Conservation (phyloP, 768 basidiomycete species). For the Pleurotus djamor region DNA sequence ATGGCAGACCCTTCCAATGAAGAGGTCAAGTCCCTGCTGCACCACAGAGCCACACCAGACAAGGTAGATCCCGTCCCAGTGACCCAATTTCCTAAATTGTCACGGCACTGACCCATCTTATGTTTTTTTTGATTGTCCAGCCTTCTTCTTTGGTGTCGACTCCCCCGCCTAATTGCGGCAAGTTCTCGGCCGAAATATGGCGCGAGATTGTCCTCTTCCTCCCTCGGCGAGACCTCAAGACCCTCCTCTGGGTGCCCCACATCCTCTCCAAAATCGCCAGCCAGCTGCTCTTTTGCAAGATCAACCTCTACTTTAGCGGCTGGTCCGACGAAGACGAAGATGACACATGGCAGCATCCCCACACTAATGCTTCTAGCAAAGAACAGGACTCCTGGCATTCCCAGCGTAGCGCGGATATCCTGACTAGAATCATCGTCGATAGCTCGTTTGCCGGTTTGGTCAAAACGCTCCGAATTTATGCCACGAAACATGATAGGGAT, state of each 20-base stretch:
- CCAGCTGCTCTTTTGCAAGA: slow-evolving; percentile 60
- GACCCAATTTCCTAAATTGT: not conserved
- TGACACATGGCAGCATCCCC: slow-evolving; percentile 12
- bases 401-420: slow-evolving; percentile 68
- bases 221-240: slow-evolving; percentile 62
- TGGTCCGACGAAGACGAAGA: slow-evolving; percentile 24
- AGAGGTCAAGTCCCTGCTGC: slow-evolving; percentile 60
- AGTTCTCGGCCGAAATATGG: slow-evolving; percentile 72
- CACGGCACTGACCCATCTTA: too few relatives aligned
- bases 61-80: slow-evolving; percentile 37
- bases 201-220: slow-evolving; percentile 63
- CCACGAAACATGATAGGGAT: slow-evolving; percentile 42
- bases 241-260: slow-evolving; percentile 63
- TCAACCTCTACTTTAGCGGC: slow-evolving; percentile 57
- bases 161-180: slow-evolving; percentile 40
- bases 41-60: slow-evolving; percentile 54
- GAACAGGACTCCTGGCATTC: slow-evolving; percentile 51
- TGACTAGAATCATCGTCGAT: slow-evolving; percentile 65
- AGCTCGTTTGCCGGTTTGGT: slow-evolving; percentile 55
- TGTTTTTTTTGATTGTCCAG: too few relatives aligned
- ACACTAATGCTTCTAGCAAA: slow-evolving; percentile 9
- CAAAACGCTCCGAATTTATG: slow-evolving; percentile 57
- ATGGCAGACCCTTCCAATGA: slow-evolving; percentile 65
- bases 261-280: slow-evolving; percentile 66
- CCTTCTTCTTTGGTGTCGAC: slow-evolving; percentile 15